These are phyloP conservation scores for Cladophialophora immunda DNA, from an alignment of 2,329 filamentous ascomycete genomes.

Conservation along the genomic window DNA sequence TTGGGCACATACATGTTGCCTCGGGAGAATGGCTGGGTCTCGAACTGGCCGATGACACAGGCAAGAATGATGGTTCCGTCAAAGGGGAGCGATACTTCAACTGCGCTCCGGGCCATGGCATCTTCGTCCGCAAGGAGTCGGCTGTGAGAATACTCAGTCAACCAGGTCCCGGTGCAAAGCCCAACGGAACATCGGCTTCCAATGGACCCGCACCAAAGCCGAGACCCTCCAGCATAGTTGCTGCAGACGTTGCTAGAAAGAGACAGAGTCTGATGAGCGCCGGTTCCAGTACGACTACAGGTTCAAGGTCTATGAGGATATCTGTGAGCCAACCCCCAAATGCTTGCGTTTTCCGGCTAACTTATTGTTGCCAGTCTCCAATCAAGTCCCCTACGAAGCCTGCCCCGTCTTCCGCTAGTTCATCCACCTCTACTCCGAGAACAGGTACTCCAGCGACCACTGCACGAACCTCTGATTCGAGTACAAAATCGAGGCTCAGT, in stretches of 20 bases:
- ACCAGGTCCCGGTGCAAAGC: slow-evolving; percentile 49
- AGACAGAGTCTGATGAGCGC: slow-evolving; percentile 76
- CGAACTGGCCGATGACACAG: slow-evolving; percentile 80
- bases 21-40: slow-evolving; percentile 88
- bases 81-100: slow-evolving; percentile 89
- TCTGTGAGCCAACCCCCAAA: slow-evolving; percentile 8
- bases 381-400: slow-evolving; percentile 84
- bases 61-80: slow-evolving; percentile 95
- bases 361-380: slow-evolving; percentile 66
- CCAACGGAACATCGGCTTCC: slow-evolving; percentile 41
- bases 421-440: slow-evolving; percentile 67
- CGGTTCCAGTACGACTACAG: slow-evolving; percentile 61
- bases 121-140: slow-evolving; percentile 83
- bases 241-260: slow-evolving; percentile 63
- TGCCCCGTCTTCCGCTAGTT: slow-evolving; percentile 57
- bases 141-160: slow-evolving; percentile 67
- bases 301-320: slow-evolving; percentile 49
- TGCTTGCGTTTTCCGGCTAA: slow-evolving; percentile 14
- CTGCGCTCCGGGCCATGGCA: slow-evolving; percentile 74
- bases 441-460: slow-evolving; percentile 71
- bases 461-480: slow-evolving; percentile 52
- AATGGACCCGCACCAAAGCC: slow-evolving; percentile 46
- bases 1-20: slow-evolving; percentile 79
- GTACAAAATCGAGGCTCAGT: slow-evolving; percentile 64
- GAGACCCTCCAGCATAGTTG: slow-evolving; percentile 55